A percentile compares a stretch with the other conserved stretches of the same genome.
phyloP scores from a whole-genome alignment of 495 filamentous ascomycete genomes.

The Aspergillus diversus region DNA sequence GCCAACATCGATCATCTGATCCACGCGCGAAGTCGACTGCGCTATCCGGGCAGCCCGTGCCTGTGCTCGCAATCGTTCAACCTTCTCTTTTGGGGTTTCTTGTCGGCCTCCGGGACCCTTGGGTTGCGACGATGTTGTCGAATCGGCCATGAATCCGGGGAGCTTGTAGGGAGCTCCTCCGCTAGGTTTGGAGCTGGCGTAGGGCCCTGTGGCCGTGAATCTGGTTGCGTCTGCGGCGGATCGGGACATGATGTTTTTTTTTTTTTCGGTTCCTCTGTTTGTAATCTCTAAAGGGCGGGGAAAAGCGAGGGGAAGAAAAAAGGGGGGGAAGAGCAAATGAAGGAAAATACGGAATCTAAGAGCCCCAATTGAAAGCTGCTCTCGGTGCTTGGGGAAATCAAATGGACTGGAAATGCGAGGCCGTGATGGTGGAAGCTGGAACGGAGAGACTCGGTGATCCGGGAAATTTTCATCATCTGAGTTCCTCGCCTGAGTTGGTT shows the following conservation, averaged over 20 bases:
- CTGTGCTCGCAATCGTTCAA: conserved; percentile 80
- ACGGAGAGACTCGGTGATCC: conserved; percentile 21
- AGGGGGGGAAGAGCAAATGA: conserved; percentile 18
- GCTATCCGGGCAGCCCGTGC: conserved; percentile 70
- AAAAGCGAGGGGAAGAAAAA: conserved; percentile 23
- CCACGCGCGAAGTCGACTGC: conserved; percentile 63
- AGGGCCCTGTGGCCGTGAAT: conserved; percentile 90
- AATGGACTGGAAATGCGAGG: background rate
- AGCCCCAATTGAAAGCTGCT: conserved; percentile 1
- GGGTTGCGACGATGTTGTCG: conserved; percentile 21
- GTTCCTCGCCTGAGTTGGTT: background rate
- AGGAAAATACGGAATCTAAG: conserved; percentile 13
- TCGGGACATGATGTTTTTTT: conserved; percentile 64
- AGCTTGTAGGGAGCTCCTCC: conserved; percentile 40
- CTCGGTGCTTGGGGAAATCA: background rate
- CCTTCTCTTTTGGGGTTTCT: conserved; percentile 90
- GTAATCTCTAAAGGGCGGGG: background rate
- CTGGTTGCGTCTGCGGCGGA: conserved; percentile 91
- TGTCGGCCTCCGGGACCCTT: conserved; percentile 38
- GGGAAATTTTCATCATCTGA: conserved; percentile 45
- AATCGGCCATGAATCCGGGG: conserved; percentile 36
- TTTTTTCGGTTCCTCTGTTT: background rate
- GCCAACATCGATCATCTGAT: conserved; percentile 68
- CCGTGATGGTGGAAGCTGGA: conserved; percentile 19
- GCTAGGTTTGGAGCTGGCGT: conserved; percentile 72